Conservation (phyloP, 164 flowering plant genomes). For the Pachysandra terminalis region DNA sequence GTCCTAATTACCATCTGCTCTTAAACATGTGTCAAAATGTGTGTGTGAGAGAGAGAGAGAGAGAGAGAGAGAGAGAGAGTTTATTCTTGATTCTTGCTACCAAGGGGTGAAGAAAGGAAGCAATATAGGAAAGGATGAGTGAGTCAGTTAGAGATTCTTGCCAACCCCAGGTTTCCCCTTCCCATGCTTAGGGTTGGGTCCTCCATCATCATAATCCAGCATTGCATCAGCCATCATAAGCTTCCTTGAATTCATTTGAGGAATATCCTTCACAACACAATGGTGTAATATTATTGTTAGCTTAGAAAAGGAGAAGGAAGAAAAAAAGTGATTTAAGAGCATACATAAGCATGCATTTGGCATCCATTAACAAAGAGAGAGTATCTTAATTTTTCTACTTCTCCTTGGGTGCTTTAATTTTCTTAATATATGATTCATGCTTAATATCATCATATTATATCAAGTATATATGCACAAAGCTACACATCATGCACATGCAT, state of each 20-base stretch:
- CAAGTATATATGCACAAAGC: no score
- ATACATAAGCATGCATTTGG: not conserved
- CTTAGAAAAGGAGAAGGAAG: not conserved
- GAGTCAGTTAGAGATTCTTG: not conserved
- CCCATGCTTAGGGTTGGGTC: slow-evolving; percentile 4
- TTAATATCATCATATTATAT: no score
- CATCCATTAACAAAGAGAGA: not conserved
- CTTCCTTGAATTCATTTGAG: slow-evolving; percentile 19
- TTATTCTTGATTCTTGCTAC: no score
- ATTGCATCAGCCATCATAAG: slow-evolving; percentile 7
- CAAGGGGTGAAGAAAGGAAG: no score
- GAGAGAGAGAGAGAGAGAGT: no score
- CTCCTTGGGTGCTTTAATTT: no score
- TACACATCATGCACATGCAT: not conserved
- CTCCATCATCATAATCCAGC: slow-evolving; percentile 28
- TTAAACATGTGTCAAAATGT: no score
- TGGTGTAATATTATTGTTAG: not conserved
- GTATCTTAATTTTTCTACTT: no score
- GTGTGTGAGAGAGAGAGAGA: no score
- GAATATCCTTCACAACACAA: slow-evolving; percentile 5
- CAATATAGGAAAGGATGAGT: no score
- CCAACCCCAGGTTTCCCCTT: slow-evolving; percentile 6
- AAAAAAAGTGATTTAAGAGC: not conserved
- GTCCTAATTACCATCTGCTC: no score
- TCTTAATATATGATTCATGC: no score